Base-by-base conservation (phyloP, 257 asterid species). In the Nemophila menziesii region DNA sequence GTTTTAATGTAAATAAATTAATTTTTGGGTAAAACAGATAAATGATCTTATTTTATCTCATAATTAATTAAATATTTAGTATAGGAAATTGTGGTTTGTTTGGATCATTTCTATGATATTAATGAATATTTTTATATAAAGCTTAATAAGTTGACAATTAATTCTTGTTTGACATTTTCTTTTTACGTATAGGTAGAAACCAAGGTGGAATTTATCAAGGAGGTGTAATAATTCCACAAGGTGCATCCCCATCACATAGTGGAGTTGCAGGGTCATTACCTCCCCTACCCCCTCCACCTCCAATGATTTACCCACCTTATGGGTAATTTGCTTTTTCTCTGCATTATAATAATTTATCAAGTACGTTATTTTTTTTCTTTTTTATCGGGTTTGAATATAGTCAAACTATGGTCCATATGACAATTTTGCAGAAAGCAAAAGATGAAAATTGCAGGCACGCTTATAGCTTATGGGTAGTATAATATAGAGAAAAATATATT, bases 261-360 rank as follows among this genome's bases (percentile, higher is more conserved):
- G 75, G 86, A 20, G 56, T 69, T 20, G 53, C 67, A 49, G 39
- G 70, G 3, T 69, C 77, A 16, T 43, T 59, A 13, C 71, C 69
- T 4, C 90, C 82, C 18, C 64, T 62, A 23, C 77, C 20, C 20
- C 46, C 24, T 41, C 8, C 82, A 14, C 56, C 86, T 10, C 78
- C 92, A 58, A 58, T 75, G 14, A 63, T 90, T 5, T 90, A 86
- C 66, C 96, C 93, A 20, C 83, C 96, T 4, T 90, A 90, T 49
- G 96, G 96, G 99, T 90, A 72, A 50, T 81, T 15, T 17, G 17
- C 43, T 13, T 3, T 15, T 15, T 13, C 1, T 1, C 1, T 42
- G 22, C 22, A 4, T 17, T 2, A 1, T 5, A 0, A 8, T 37
- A 20, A 18, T 22, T 20, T 5, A 13, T 13, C 2, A 2, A n/a